Evolutionary conservation across 2,329 filamentous ascomycete species (phyloP), one percentile per base, ranked within the genome.

Genomic region (Cryphonectria naterciae): DNA sequence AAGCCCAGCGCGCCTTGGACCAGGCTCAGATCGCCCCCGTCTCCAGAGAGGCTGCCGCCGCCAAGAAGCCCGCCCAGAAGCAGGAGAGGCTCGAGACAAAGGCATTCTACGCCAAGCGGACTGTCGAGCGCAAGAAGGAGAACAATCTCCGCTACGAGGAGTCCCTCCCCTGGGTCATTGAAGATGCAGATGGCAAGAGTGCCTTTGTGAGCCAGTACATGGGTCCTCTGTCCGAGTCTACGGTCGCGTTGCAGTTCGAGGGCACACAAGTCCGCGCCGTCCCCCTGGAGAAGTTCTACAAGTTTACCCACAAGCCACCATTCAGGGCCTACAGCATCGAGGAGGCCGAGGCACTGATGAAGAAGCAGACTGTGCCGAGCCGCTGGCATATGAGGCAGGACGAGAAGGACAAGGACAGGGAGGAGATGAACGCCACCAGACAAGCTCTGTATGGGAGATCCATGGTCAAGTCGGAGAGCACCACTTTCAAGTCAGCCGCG

Each of bases 271-370:
- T 97, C 78, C 90, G 91, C 71, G 93, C 98, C 89, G 86, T 97
- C 2, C 97, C 97, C 0, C 83, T 98, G 25, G 95, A 99, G 81
- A 97, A 98, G 78, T 98, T 93, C 91, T 99, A 99, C 83, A 92
- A 90, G 69, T 97, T 97, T 78, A 91, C 88, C 4, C 87, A 91
- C 60, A 95, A 95, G 79, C 92, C 93, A 69, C 88, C 91, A 15
- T 95, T 96, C 78, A 91, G 92, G 78, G 87, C 90, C 0, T 88
- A 95, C 79, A 91, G 89, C 0, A 90, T 95, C 15, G 95, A 97
- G 73, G 91, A 97, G 78, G 93, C 93, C 0, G 95, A 98, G 79
- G 91, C 91, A 69, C 86, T 91, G 70, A 94, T 97, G 91, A 90
- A 87, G 71, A 92, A 93, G 80, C 94, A 94, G 79, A 86, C 90